phyloP scores from a whole-genome alignment of 1,284 basidiomycete genomes.

The Malassezia slooffiae region DNA sequence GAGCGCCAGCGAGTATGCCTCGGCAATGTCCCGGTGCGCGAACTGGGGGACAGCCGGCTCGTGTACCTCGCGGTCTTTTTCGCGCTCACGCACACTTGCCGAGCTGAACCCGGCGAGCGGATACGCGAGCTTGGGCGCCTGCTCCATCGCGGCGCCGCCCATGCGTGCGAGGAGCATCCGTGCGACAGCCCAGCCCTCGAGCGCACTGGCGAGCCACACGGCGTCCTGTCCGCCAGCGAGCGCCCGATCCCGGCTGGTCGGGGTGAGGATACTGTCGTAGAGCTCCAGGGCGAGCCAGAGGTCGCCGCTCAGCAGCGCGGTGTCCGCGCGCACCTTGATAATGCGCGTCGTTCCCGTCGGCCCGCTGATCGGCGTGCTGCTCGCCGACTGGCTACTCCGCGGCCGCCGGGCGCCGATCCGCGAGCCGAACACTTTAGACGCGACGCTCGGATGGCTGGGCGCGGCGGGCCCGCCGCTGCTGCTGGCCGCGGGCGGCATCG shows the following conservation, averaged over 20 bases:
- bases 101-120: slow-evolving; percentile 1
- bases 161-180: slow-evolving; percentile 31
- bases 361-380: slow-evolving; percentile 16
- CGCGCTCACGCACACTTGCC: slow-evolving; percentile 24
- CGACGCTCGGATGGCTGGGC: slow-evolving; percentile 15
- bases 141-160: slow-evolving; percentile 34
- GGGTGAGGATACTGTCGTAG: slow-evolving; percentile 27
- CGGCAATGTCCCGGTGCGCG: slow-evolving; percentile 38
- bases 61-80: slow-evolving; percentile 24
- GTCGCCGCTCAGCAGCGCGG: slow-evolving; percentile 33
- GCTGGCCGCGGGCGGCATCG: slow-evolving; percentile 8
- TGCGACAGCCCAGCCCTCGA: slow-evolving; percentile 43
- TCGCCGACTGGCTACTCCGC: slow-evolving; percentile 16
- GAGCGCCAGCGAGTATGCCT: slow-evolving; percentile 39
- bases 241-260: slow-evolving; percentile 33
- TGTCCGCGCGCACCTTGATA: slow-evolving; percentile 36
- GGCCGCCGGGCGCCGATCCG: background rate
- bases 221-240: slow-evolving; percentile 45
- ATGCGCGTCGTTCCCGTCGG: slow-evolving; percentile 28
- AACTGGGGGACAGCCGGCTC: slow-evolving; percentile 4
- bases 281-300: slow-evolving; percentile 35
- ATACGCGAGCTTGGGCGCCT: slow-evolving; percentile 27
- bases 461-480: too few relatives aligned
- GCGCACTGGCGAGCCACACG: slow-evolving; percentile 42
- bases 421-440: slow-evolving; percentile 17